Base-by-base conservation (phyloP, 2,329 filamentous ascomycete genomes). In the Xylaria digitata region DNA sequence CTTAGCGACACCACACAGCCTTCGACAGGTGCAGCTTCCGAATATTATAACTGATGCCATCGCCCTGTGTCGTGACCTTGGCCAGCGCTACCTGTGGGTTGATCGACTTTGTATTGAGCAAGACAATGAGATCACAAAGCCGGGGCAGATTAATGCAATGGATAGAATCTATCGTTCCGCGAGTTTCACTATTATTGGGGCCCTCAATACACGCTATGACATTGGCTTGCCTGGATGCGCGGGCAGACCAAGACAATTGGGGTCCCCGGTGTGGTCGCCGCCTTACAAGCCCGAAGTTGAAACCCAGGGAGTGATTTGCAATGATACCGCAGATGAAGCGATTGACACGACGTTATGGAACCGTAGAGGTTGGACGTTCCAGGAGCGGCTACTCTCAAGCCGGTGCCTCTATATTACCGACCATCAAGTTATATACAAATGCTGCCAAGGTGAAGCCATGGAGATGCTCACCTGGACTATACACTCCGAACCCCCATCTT, bases 101-200 rank as follows among this genome's bases (percentile, higher is more conserved):
- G 67, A 70, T 34, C 67, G 67, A 7, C 67, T 70, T 19, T 67
- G 65, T 23, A 67, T 70, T 21, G 19, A 67, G 3, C 67, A 70
- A 50, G 67, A 67, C 21, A 61, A 65, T 23, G 40, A 21, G 37
- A 37, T 37, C 6, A 60, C 32, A 1, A 70, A 70, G n/a, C 61
- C 59, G 1, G 21, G 11, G 2, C 67, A 63, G n/a, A 64, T 65
- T 2, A 53, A 63, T 45, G 50, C 50, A 15, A 54, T 54, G 32
- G 50, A 54, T 23, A 21, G 9, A 15, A 54, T 54, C 8, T 54
- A 54, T 6, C 32, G 32, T 13, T 54, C 34, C 3, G 32, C 50
- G 37, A 54, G 32, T n/a, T 54, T 40, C 13, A 54, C 32, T 2
- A 54, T 54, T 11, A 54, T 54, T 0, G 50, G 50, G 32, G 50